Percentiles rank a stretch among this genome's conserved stretches.
phyloP scores from a whole-genome alignment of 441 rosid genomes.

The Pelargonium citronellum region DNA sequence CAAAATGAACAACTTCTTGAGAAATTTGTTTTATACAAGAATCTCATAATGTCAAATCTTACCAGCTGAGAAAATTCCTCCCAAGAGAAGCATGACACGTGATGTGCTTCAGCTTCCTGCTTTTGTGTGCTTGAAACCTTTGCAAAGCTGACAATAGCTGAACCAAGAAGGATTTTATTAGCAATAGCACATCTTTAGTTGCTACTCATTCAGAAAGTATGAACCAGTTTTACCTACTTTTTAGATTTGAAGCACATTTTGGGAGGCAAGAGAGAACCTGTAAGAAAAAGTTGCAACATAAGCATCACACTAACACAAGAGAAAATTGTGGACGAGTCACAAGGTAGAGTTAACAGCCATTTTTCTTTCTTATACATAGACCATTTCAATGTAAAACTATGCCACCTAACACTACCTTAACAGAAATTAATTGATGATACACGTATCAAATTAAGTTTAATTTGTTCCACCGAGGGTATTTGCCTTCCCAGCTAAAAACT shows the following conservation, averaged over 20 bases:
- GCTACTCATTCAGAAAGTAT: background rate
- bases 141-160: conserved; percentile 78
- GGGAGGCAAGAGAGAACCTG: conserved; percentile 69
- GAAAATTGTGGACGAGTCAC: too few relatives aligned
- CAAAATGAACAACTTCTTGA: background rate
- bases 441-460: too few relatives aligned
- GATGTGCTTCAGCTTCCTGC: conserved; percentile 61
- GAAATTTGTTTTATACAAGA: background rate
- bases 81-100: conserved; percentile 76
- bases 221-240: conserved; percentile 49
- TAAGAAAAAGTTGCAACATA: too few relatives aligned
- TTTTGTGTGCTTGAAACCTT: conserved; percentile 47
- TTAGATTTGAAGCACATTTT: conserved; percentile 52
- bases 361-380: too few relatives aligned
- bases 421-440: background rate
- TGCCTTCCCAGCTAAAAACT: too few relatives aligned
- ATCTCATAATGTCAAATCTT: conserved; percentile 7
- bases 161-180: conserved; percentile 19
- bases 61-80: conserved; percentile 60
- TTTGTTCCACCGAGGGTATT: too few relatives aligned
- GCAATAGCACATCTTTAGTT: background rate
- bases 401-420: too few relatives aligned
- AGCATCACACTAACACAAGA: too few relatives aligned
- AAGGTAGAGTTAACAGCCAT: too few relatives aligned
- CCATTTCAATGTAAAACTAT: too few relatives aligned